Base-by-base conservation (phyloP, 2,329 filamentous ascomycete genomes). In the Xylaria digitata region DNA sequence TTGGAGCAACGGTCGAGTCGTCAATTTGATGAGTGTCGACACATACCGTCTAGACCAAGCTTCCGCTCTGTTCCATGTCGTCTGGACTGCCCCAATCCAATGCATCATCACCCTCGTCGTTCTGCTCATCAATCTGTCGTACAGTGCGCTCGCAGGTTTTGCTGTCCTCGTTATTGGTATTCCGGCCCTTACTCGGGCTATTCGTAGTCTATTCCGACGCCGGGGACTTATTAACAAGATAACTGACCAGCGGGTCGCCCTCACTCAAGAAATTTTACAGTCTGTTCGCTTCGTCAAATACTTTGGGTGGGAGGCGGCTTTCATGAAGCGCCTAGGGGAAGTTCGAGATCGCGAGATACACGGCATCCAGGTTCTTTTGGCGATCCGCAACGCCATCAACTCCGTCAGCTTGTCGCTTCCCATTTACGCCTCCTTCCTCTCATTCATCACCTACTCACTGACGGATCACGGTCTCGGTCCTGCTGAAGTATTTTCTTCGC, bases 281-380 rank as follows among this genome's bases (percentile, higher is more conserved):
- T 92, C 93, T 0, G 94, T 97, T 26, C 88, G 94, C 30, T 97
- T 98, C 75, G 95, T 98, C 80, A 98, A 98, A 78, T 97, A 89
- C 78, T 98, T 97, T 76, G 94, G 94, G 7, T 98, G 95, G 95
- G 95, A 98, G 77, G 90, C 87, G 65, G 91, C 92, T 40, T 97
- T 98, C 75, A 82, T 97, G 13, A 85, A 89, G 57, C 89, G 94
- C 15, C 85, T 97, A 17, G 87, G 88, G 56, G 85, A 89, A 26
- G 91, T 97, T 68, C 88, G 95, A 65, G 84, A 84, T 59, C 86
- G 86, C 67, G 95, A 98, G 78, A 94, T 98, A 67, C 82, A 85
- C 63, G 88, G 91, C n/a, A 94, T 98, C 65, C 94, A 97, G 77
- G 82, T 93, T 15, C 81, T 98, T 52, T 82, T 98, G 32, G 88